Base-by-base conservation (phyloP, 1,139 yeast genomes). In the Kodamaea plutei region DNA sequence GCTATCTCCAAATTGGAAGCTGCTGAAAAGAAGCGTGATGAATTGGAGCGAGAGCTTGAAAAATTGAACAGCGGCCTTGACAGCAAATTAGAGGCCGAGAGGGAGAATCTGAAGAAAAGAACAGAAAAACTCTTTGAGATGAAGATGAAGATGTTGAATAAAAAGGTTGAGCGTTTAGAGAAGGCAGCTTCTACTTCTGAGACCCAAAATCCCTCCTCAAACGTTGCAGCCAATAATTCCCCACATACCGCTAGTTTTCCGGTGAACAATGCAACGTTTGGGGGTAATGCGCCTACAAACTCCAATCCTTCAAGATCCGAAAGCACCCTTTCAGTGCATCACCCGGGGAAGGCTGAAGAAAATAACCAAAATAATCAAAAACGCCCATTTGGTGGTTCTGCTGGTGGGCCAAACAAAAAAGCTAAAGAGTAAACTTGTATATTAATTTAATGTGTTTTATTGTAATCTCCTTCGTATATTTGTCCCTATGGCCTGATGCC, bases 91-190 rank as follows among this genome's bases (percentile, higher is more conserved):
- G 60, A 56, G 15, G 50, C 49, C 8, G 70, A 62, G 29, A 55
- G 56, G 41, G 48, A 42, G 10, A 52, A 51, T 19, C 52, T 56
- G 6, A 56, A 53, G 34, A 45, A 52, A 33, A 58, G 58, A 31
- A 58, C 61, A 17, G 68, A 64, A 33, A 68, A 67, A 50, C 56
- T 61, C 36, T 61, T 54, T 36, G 71, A 66, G 34, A 51, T 66
- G 37, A 64, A 63, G 41, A 51, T 67, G 42, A 61, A 59, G 35
- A 64, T 62, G 62, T 58, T 68, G 48, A 67, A 58, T 43, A 59
- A 69, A 41, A 67, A 63, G 45, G 50, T 64, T 15, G 72, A 66
- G 26, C 58, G 56, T 25, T 46, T 58, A 17, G 68, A 61, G 24
- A 40, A 45, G 20, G 41, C 48, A 25, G 45, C 30, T 27, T n/a